These are phyloP conservation scores for Dactylorhiza incarnata DNA, from an alignment of 106 monocot genomes.

Conservation along the genomic window DNA sequence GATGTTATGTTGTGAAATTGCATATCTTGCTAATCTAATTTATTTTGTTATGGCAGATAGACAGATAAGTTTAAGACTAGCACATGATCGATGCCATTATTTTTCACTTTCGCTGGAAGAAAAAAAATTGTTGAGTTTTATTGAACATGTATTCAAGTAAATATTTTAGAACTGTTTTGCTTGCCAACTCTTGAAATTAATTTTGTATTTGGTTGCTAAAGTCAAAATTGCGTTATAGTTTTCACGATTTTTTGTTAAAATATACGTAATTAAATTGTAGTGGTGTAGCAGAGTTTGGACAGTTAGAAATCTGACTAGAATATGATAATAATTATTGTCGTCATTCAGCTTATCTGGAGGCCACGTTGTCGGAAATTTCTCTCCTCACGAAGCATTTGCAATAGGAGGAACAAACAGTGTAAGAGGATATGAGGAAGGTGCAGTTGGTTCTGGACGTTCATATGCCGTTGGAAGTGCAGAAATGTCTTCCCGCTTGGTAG, in stretches of 20 bases:
- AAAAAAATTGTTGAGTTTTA: neutral
- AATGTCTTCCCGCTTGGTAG: conserved; percentile 80
- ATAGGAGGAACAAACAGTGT: conserved; percentile 96
- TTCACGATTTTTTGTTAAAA: neutral
- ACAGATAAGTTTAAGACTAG: neutral
- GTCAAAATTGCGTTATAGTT: neutral
- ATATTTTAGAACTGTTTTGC: neutral
- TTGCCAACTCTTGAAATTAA: neutral
- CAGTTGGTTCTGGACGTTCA: conserved; percentile 80
- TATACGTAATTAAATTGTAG: neutral
- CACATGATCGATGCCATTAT: neutral
- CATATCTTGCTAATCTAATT: neutral
- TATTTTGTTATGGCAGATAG: neutral
- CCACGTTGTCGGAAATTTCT: conserved; percentile 76
- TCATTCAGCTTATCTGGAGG: conserved; percentile 71
- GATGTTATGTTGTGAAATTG: neutral
- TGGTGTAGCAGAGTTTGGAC: neutral
- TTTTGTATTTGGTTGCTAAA: neutral
- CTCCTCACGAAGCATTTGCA: conserved; percentile 92
- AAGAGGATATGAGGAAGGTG: conserved; percentile 97
- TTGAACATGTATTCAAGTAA: neutral
- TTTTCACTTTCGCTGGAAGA: neutral
- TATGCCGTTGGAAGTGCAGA: conserved; percentile 86
- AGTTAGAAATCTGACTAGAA: neutral
- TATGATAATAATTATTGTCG: neutral